These are phyloP conservation scores for Apophysomyces ossiformis DNA, from an alignment of 371 early-diverging fungal genomes.

Conservation along the genomic window DNA sequence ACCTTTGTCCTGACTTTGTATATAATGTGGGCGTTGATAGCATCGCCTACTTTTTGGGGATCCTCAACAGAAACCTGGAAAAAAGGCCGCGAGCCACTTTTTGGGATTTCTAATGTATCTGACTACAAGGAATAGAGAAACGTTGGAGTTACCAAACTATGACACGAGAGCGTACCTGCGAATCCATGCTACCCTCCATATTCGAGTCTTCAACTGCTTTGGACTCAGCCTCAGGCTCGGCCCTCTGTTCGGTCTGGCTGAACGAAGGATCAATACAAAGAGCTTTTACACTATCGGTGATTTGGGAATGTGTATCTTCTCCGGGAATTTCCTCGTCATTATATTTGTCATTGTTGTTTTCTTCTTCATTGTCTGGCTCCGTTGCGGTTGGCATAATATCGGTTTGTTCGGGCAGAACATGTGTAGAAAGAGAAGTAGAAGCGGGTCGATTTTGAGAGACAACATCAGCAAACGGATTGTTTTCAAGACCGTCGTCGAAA, in stretches of 20 bases:
- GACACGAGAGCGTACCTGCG: not conserved
- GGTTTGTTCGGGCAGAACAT: not conserved
- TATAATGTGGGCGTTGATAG: constrained; percentile 83
- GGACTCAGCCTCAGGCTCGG: not conserved
- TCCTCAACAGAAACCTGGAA: constrained; percentile 84
- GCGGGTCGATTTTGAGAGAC: constrained; percentile 15
- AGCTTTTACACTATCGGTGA: not conserved
- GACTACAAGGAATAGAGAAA: constrained; percentile 18
- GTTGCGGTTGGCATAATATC: constrained; percentile 2
- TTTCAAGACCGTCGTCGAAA: constrained; percentile 31
- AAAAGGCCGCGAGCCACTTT: constrained; percentile 65
- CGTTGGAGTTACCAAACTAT: not conserved
- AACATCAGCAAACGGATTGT: constrained; percentile 50
- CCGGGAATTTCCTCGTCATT: not conserved
- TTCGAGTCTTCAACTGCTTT: not conserved
- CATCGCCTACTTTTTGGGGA: constrained; percentile 90
- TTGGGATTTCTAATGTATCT: constrained; percentile 48
- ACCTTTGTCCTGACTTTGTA: constrained; percentile 89
- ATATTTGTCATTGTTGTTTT: constrained; percentile 6
- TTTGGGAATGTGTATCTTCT: too few relatives aligned
- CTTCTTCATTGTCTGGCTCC: not conserved
- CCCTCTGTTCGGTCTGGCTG: not conserved
- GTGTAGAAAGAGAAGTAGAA: constrained; percentile 3
- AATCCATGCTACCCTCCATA: not conserved
- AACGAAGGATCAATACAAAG: not conserved